Evolutionary conservation across 768 basidiomycete species (phyloP), one percentile per base, ranked within the genome.

Genomic region (Rhodotorula graminis): DNA sequence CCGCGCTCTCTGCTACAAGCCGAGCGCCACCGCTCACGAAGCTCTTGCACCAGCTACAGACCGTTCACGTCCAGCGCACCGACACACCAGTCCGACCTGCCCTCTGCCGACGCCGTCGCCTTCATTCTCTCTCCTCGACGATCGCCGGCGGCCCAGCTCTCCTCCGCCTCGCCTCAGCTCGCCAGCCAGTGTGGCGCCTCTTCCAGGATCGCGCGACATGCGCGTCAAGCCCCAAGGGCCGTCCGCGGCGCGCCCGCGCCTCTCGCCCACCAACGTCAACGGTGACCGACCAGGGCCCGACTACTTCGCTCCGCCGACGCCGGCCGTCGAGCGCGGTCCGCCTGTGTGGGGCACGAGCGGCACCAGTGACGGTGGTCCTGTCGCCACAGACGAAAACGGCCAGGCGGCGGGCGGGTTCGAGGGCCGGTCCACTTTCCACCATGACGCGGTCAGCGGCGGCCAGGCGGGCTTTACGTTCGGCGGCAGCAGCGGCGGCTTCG

Each of bases 261-360:
- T 65, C 18, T 57, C 55, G 19, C 64, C 64, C 2, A 65, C 46
- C 46, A 57, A 21, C 25, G 29, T 44, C 0, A 46, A 46, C 55
- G 16, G 23, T 8, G 4, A n/a, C 16, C 50, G n/a, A 29, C 29
- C 16, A 18, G 64, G n/a, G 23, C 29, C 16, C 29, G 64, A 49
- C 8, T 66, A 66, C 65, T 66, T 66, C n/a, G 29, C 40, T 23
- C 53, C 64, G 27, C 40, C 64, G 1, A 65, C 64, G 1, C 55
- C 64, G 19, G 44, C 40, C 2, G 23, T 16, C 12, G 64, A 44
- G 29, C 55, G n/a, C 23, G 6, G 18, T 2, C 55, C 18, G 25
- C 64, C n/a, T 5, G 29, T 18, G 19, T 64, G 44, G 64, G 23
- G 29, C 14, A 46, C 55, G 23, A 57, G 33, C 44, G 11, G 16